Evolutionary conservation across 2,329 filamentous ascomycete genomes (phyloP), one percentile per base, ranked within the genome.

Genomic region (Talaromyces islandicus): DNA sequence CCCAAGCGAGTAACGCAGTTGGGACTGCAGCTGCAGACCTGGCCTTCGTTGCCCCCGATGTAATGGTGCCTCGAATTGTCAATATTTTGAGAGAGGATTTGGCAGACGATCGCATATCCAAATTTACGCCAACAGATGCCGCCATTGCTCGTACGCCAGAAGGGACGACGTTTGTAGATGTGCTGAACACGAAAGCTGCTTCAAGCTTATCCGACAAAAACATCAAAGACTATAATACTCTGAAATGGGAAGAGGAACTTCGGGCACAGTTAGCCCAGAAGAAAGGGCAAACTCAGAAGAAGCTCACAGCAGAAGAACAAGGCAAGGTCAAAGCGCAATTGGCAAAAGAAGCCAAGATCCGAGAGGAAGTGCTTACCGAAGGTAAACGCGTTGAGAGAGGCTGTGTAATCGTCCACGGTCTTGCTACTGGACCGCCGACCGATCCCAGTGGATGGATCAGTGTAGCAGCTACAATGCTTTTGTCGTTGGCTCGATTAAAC

Each of bases 181-280:
- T 97, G 0, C 82, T 99, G 6, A 90, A 89, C 35, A 92, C 91
- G 71, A 96, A 96, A 71, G 80, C 86, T 1, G 85, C 86, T 61
- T 85, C 85, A 62, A 79, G 81, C 41, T 78, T 88, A 2, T 86
- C 91, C 3, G 88, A 92, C 75, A 97, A 96, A 77, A 96, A 91
- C 68, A 88, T 86, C 54, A 97, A 96, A 73, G 94, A 97, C 71
- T 96, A 97, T 68, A 91, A 99, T 67, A 95, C 91, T 1, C 76
- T 97, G 46, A 97, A 96, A 75, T 99, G 95, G 94, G 94, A 99
- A 75, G 89, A 93, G 72, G 94, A 99, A 64, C 81, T 99, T 7
- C 84, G 92, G 60, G 83, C 86, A 43, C 91, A 97, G 68, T 77
- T 99, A 46, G 92, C 92, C n/a, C 83, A 90, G 71, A 99, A 97